phyloP scores from a whole-genome alignment of 2,329 filamentous ascomycete species.

The Fusarium udum region DNA sequence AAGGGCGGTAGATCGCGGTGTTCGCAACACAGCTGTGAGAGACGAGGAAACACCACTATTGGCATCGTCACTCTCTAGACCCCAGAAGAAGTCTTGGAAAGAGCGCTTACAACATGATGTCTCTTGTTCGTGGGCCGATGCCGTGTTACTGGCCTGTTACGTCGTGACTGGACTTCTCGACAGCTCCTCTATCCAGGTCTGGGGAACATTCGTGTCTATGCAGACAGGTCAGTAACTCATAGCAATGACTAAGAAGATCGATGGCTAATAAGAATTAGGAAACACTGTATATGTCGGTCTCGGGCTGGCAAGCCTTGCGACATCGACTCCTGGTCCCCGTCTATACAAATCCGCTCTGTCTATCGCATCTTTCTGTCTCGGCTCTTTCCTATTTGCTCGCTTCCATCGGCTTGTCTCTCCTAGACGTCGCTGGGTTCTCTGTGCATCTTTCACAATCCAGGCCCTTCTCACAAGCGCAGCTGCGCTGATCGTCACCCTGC shows the following conservation, averaged over 20 bases:
- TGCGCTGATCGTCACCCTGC: slow-evolving; percentile 62
- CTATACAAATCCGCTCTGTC: slow-evolving; percentile 65
- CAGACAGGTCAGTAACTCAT: slow-evolving; percentile 70
- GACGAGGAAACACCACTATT: slow-evolving; percentile 38
- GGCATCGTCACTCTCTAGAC: not conserved
- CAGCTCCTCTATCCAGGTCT: slow-evolving; percentile 78
- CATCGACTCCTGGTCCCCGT: slow-evolving; percentile 59
- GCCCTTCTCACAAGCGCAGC: slow-evolving; percentile 59
- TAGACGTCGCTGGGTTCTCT: slow-evolving; percentile 72
- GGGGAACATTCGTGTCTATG: slow-evolving; percentile 85
- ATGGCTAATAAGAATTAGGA: slow-evolving; percentile 50
- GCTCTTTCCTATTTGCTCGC: slow-evolving; percentile 75
- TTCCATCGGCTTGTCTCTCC: slow-evolving; percentile 71
- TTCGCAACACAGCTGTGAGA: not conserved
- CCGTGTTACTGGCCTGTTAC: slow-evolving; percentile 76
- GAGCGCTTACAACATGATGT: slow-evolving; percentile 23
- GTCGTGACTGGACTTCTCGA: slow-evolving; percentile 81
- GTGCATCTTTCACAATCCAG: slow-evolving; percentile 66
- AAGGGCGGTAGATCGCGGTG: not conserved
- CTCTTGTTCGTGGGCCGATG: slow-evolving; percentile 68
- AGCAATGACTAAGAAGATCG: not conserved
- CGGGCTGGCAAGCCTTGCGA: slow-evolving; percentile 53
- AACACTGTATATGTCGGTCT: slow-evolving; percentile 85
- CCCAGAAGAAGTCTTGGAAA: not conserved
- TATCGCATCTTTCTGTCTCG: slow-evolving; percentile 75